Evolutionary conservation across 352 stramenopile species (phyloP), one percentile per base, ranked within the genome.

Genomic region (Elongisporangium prolatum): DNA sequence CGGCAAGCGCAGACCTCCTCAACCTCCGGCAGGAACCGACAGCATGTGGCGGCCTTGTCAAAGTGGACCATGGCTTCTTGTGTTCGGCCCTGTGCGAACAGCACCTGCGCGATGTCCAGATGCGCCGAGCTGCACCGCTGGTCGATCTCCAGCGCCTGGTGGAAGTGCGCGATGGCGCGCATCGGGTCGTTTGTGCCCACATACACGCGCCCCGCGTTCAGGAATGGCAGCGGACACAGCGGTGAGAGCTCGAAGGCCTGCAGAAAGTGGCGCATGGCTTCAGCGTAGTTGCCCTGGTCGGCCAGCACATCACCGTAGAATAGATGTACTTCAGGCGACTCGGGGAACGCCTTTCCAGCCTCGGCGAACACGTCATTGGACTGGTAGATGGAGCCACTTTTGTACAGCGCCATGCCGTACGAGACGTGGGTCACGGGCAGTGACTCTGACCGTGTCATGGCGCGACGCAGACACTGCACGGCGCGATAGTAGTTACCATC

Each of bases 391-490:
- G 84, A 95, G 3, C 85, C 84, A 44, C 81, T 89, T 59, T 92
- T 93, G 69, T 93, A 95, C 14, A 95, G 72, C 53, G 85, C 85
- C 84, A 93, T 95, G 48, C 80, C 85, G 65, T 93, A 95, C 18
- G 82, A 87, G 11, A 95, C 75, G 50, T 92, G 77, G 0, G 75
- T 91, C 16, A 93, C 80, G 0, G 81, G 75, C 22, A 95, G 65
- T 22, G 70, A 65, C 17, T 93, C 81, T n/a, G 80, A 93, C 34
- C 83, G 80, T 16, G 84, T 84, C 61, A 95, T 91, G 21, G 77
- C 74, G 37, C 77, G 72, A 49, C 83, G 84, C 20, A 95, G 71
- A 64, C 69, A 84, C 59, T 90, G 75, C 40, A 88, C 76, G 16
- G 85, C 81, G 18, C 79, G 69, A 54, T 81, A 74, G 65, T 90